phyloP scores from a whole-genome alignment of 441 rosid genomes.

The Erodium moschatum region DNA sequence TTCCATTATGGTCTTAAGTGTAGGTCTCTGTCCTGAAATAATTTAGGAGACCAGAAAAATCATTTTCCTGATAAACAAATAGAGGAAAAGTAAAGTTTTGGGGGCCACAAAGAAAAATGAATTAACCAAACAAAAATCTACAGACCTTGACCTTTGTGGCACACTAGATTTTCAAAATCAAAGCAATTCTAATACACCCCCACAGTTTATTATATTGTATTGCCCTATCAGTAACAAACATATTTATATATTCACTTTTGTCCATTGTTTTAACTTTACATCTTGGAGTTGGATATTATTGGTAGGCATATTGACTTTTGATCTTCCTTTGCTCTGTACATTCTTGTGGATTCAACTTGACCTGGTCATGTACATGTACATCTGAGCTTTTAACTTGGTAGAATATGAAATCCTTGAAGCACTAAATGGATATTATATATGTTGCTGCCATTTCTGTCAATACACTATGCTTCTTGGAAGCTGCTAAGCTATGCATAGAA shows the following conservation, averaged over 20 bases:
- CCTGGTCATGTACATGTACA: background rate
- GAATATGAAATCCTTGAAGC: constrained; percentile 1
- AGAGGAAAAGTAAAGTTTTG: constrained; percentile 6
- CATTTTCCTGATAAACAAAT: background rate
- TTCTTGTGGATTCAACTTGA: background rate
- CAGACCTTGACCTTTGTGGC: constrained; percentile 9
- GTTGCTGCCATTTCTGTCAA: constrained; percentile 7
- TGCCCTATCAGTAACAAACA: constrained; percentile 7
- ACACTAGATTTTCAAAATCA: constrained; percentile 4
- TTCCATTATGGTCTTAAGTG: background rate
- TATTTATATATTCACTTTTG: background rate
- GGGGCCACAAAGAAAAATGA: constrained; percentile 11
- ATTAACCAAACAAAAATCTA: background rate
- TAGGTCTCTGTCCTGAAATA: constrained; percentile 6
- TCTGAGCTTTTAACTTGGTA: constrained; percentile 1
- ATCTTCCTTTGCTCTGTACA: background rate
- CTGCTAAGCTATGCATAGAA: constrained; percentile 3
- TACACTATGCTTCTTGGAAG: constrained; percentile 8
- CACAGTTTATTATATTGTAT: constrained; percentile 6
- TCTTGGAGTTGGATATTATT: background rate
- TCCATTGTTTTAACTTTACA: constrained; percentile 8
- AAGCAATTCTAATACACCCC: background rate
- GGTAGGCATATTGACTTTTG: constrained; percentile 3
- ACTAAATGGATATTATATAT: constrained; percentile 4
- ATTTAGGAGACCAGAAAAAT: constrained; percentile 2